Evolutionary conservation across 169 alveolate species (phyloP), one percentile per base, ranked within the genome.

Genomic region (Eimeria mitis): DNA sequence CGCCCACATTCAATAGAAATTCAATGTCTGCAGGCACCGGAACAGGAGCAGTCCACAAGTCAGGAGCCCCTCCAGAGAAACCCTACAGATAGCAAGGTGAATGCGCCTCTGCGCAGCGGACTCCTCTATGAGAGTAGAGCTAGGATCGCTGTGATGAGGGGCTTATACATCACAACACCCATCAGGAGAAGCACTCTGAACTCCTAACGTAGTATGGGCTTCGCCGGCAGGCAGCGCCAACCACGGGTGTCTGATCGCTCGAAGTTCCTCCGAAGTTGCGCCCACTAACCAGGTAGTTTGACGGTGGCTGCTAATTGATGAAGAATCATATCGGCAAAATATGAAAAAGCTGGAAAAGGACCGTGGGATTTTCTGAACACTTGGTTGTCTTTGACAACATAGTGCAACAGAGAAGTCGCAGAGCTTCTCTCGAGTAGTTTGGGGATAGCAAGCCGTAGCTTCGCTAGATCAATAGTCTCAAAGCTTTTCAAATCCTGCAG

Each of bases 331-430:
- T 92, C 96, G 28, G 90, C 40, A 56, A 92, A 92, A 81, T 83
- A 83, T 34, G 89, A 88, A 54, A 92, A 92, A 2, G 89, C 96
- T 49, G 96, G 96, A 75, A 92, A 88, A 49, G 96, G 96, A 13
- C 96, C 96, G 79, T 79, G 61, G 31, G 76, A 47, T n/a, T 76
- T 79, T 11, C 84, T 70, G 78, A 68, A 92, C n/a, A 92, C 49
- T 34, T 81, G 88, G 81, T 92, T 92, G 89, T 92, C 94, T 59
- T 92, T 92, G 88, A 92, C n/a, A 49, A 92, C 96, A 71, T 92
- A 92, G 59, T 92, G 96, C 56, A 92, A 11, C 31, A 92, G 52
- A 11, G 96, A 79, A 21, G 88, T 61, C 49, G 76, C 94, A 19
- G 96, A 73, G 65, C 89, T 68, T 31, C 79, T 73, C 21, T 47